Evolutionary conservation across 495 filamentous ascomycete genomes (phyloP).

Genomic region (Elasticomyces elasticus): DNA sequence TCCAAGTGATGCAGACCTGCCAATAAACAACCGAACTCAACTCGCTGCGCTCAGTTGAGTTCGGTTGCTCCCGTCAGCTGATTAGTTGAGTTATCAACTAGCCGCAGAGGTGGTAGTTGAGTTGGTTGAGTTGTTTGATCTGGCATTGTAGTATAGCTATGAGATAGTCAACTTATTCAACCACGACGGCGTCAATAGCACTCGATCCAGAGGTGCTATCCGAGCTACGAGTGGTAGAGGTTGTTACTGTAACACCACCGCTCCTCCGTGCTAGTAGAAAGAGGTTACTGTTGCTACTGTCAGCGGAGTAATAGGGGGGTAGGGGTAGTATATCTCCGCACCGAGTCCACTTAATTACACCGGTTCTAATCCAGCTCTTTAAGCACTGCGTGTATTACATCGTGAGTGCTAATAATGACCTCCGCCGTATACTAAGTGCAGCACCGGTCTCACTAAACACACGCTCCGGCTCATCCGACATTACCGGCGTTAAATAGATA

Average conservation of each 20-base stretch:
- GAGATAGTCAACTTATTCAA: neutral
- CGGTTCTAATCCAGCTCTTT: neutral
- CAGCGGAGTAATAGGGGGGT: neutral
- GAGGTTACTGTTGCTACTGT: neutral
- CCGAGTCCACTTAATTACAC: neutral
- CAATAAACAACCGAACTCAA: neutral
- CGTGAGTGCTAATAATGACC: neutral
- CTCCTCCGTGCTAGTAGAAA: neutral
- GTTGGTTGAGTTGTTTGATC: neutral
- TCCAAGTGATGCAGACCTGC: neutral
- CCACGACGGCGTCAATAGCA: neutral
- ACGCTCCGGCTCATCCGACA: conserved; percentile 9
- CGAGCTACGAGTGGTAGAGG: neutral
- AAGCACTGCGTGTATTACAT: neutral
- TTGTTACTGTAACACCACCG: neutral
- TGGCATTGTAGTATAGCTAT: neutral
- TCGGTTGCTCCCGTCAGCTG: neutral
- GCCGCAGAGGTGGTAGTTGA: neutral
- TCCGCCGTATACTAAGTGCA: neutral
- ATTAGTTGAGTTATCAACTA: neutral
- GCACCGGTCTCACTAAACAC: conserved; percentile 5
- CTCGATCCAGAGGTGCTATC: neutral
- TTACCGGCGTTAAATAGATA: conserved; percentile 2
- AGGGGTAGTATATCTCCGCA: neutral
- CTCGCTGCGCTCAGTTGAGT: neutral